A percentile compares a stretch with the other conserved stretches of the same genome.
Conservation (phyloP, 116 monocot genomes). For the Trichopus zeylanicus region DNA sequence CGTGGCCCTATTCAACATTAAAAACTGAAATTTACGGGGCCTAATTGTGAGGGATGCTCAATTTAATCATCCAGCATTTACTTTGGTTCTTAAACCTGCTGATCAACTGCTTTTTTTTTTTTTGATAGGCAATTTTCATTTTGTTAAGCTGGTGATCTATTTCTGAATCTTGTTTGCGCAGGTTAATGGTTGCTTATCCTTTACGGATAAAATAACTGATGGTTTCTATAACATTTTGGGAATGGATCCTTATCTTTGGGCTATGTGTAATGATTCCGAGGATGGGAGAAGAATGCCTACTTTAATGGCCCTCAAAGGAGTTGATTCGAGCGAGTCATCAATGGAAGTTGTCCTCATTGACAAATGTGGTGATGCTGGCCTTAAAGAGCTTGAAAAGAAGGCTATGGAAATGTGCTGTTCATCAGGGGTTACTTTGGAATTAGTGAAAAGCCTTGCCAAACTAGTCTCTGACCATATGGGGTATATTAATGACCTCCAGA, state of each 20-base stretch:
- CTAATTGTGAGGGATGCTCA: no score
- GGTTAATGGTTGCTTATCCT: slow-evolving; percentile 72
- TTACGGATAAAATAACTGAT: slow-evolving; percentile 47
- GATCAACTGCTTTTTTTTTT: no score
- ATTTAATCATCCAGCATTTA: no score
- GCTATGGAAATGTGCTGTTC: slow-evolving; percentile 29
- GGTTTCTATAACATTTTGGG: slow-evolving; percentile 77
- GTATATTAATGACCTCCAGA: slow-evolving; percentile 33
- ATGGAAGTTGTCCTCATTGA: slow-evolving; percentile 68
- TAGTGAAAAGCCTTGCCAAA: slow-evolving; percentile 35
- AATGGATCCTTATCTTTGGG: slow-evolving; percentile 69
- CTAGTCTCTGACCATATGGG: slow-evolving; percentile 67
- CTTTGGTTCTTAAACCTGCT: no score
- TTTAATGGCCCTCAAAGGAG: slow-evolving; percentile 34
- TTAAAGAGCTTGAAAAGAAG: slow-evolving; percentile 44
- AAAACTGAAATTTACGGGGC: no score
- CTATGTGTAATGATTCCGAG: slow-evolving; percentile 62
- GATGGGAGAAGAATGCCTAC: slow-evolving; percentile 53
- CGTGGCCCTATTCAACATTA: no score
- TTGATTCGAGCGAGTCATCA: slow-evolving; percentile 44
- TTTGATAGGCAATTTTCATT: no score
- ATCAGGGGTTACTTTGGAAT: slow-evolving; percentile 30
- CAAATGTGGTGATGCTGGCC: slow-evolving; percentile 28
- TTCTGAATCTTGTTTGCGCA: slow-evolving; percentile 27
- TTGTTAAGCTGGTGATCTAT: no score